phyloP scores from a whole-genome alignment of 208 protist genomes.

The Crithidia sp. region DNA sequence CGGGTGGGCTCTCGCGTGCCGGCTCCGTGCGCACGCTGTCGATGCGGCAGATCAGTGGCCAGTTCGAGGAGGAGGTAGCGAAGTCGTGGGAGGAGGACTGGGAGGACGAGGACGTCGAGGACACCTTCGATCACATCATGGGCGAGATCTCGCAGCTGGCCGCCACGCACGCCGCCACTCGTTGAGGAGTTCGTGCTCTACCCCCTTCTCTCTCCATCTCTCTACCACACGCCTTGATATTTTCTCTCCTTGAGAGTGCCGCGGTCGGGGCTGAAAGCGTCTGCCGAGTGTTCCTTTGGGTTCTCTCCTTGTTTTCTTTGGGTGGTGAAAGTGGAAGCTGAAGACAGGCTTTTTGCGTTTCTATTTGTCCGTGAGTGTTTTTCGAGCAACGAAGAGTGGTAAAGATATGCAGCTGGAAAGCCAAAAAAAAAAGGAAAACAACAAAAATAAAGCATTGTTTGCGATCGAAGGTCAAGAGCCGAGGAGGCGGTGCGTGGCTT shows the following conservation, averaged over 20 bases:
- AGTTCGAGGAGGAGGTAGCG: slow-evolving; percentile 91
- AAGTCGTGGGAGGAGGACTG: slow-evolving; percentile 93
- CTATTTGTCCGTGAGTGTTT: no score
- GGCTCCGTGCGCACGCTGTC: slow-evolving; percentile 78
- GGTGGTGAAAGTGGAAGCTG: no score
- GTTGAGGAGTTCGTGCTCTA: background rate
- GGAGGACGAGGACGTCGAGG: slow-evolving; percentile 93
- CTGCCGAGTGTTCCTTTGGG: no score
- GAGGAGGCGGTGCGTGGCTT: no score
- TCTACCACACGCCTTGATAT: no score
- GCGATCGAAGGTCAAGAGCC: no score
- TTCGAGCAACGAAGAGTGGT: no score
- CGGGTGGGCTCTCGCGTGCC: slow-evolving; percentile 35
- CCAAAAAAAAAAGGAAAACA: background rate
- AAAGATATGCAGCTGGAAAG: background rate
- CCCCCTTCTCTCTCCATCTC: no score
- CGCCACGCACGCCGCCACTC: slow-evolving; percentile 52
- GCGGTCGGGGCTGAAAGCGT: no score
- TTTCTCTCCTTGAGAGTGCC: no score
- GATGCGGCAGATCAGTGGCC: slow-evolving; percentile 85
- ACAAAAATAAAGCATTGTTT: background rate
- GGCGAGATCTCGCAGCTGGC: slow-evolving; percentile 72
- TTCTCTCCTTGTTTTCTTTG: no score
- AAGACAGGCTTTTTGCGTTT: no score
- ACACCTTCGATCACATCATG: slow-evolving; percentile 91